Percentiles rank a stretch among this genome's conserved stretches.
These are phyloP conservation scores for Xylariales sp. DNA, from an alignment of 2,329 filamentous ascomycete species.

Conservation along the genomic window DNA sequence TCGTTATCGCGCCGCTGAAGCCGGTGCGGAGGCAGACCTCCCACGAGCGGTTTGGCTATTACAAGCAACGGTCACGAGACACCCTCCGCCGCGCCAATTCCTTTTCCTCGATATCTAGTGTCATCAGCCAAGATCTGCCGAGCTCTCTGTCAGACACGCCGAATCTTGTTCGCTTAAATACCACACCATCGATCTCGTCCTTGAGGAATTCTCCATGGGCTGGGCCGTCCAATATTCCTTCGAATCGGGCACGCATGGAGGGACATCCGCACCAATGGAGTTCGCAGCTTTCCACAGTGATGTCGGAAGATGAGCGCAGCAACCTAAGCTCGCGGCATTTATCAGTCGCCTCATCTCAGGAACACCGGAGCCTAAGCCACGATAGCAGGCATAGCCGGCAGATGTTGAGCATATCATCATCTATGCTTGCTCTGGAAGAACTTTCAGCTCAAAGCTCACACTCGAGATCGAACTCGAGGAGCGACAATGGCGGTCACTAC, in stretches of 20 bases:
- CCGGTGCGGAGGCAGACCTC: conserved; percentile 39
- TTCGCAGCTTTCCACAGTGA: conserved; percentile 59
- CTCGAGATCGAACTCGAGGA: conserved; percentile 35
- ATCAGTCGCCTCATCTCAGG: conserved; percentile 36
- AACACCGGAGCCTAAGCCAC: conserved; percentile 45
- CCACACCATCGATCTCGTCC: conserved; percentile 18
- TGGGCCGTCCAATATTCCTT: conserved; percentile 14
- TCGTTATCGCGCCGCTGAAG: conserved; percentile 52
- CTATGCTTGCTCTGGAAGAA: conserved; percentile 35
- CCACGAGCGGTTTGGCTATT: conserved; percentile 43
- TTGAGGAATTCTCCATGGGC: conserved; percentile 20
- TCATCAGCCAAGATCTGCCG: conserved; percentile 45
- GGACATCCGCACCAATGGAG: conserved; percentile 56
- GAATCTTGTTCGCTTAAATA: conserved; percentile 31
- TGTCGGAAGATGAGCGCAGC: conserved; percentile 57
- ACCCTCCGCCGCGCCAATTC: conserved; percentile 46
- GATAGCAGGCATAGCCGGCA: conserved; percentile 48
- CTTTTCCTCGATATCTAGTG: conserved; percentile 50
- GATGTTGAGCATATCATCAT: conserved; percentile 55
- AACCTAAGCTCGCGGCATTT: conserved; percentile 44
- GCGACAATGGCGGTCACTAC: conserved; percentile 41
- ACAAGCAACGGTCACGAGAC: conserved; percentile 48
- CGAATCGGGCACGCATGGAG: conserved; percentile 33
- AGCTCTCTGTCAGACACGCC: conserved; percentile 33
- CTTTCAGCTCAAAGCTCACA: conserved; percentile 15